Evolutionary conservation across 768 basidiomycete genomes (phyloP), one percentile per base, ranked within the genome.

Genomic region (Coprinellus micaceus): DNA sequence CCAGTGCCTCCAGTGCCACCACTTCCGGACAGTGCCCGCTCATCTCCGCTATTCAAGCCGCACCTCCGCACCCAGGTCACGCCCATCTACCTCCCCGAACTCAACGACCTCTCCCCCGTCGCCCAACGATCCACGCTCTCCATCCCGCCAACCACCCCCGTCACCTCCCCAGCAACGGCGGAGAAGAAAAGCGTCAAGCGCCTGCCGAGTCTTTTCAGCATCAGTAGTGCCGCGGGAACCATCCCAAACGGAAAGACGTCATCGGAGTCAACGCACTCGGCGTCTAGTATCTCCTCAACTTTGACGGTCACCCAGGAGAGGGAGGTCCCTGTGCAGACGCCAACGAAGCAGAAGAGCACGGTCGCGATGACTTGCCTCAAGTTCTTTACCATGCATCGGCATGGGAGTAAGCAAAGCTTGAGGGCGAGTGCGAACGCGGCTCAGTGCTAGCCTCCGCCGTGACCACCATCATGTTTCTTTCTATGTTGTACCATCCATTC

Each of bases 291-390:
- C 28, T 19, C 39, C 4, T 13, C 25, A 11, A 21, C 37, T 21
- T 52, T 49, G 12, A 25, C 56, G 10, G 41, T 26, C 43, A 39
- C 41, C 26, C 21, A 39, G 28, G 48, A 57, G 29, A 50, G 45
- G 39, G 22, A 29, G 3, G 13, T n/a, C 19, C n/a, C n/a, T n/a
- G n/a, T n/a, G n/a, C n/a, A n/a, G n/a, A n/a, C n/a, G n/a, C n/a
- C n/a, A n/a, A n/a, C n/a, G n/a, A 49, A 49, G 47, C 21, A 25
- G 5, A 37, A 52, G 21, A 50, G 36, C 21, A 52, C 37, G 21
- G 50, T 57, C 36, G 56, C 48, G 24, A 52, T 57, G 48, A 57
- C 56, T 24, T 57, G 56, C 25, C 49, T 57, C 39, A 57, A 57
- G 28, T 57, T 57, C 41, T 57, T 57, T 26, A 51, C 56, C 48